These are phyloP conservation scores for Clitopilus passeckerianus DNA, from an alignment of 768 basidiomycete genomes.

Conservation along the genomic window DNA sequence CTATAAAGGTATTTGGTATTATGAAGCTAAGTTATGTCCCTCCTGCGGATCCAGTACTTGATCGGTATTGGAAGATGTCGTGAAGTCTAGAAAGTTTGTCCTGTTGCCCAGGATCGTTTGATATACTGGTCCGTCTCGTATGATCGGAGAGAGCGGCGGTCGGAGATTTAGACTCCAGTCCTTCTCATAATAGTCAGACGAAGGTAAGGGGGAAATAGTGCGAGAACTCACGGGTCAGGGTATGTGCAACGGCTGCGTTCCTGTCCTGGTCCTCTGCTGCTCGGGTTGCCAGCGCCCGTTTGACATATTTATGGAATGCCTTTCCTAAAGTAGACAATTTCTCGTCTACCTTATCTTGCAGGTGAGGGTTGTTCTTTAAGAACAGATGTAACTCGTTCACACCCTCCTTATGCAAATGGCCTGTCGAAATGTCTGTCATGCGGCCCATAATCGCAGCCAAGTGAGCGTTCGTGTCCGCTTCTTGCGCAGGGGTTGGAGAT, in stretches of 20 bases:
- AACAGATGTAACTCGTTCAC: slow-evolving; percentile 94
- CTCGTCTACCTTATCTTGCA: slow-evolving; percentile 77
- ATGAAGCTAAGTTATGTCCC: neutral
- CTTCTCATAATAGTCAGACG: slow-evolving; percentile 27
- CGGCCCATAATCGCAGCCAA: slow-evolving; percentile 79
- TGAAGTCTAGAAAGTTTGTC: slow-evolving; percentile 73
- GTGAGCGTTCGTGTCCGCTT: slow-evolving; percentile 85
- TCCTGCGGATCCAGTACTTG: slow-evolving; percentile 39
- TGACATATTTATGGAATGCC: slow-evolving; percentile 90
- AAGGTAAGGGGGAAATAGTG: neutral
- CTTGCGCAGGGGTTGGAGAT: slow-evolving; percentile 54
- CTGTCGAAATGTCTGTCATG: slow-evolving; percentile 85
- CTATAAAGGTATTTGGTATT: neutral
- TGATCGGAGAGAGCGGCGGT: slow-evolving; percentile 19
- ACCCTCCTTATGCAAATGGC: slow-evolving; percentile 87
- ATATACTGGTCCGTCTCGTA: slow-evolving; percentile 15
- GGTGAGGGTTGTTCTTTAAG: slow-evolving; percentile 86
- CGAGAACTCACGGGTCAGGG: slow-evolving; percentile 62
- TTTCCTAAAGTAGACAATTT: slow-evolving; percentile 85
- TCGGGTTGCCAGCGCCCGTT: slow-evolving; percentile 78
- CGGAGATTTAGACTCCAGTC: slow-evolving; percentile 57
- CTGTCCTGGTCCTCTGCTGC: slow-evolving; percentile 86
- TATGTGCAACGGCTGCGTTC: slow-evolving; percentile 76
- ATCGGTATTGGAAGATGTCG: slow-evolving; percentile 79
- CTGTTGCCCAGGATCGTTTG: slow-evolving; percentile 37